phyloP scores from a whole-genome alignment of 2,329 filamentous ascomycete genomes.

The Microcera coccophila region DNA sequence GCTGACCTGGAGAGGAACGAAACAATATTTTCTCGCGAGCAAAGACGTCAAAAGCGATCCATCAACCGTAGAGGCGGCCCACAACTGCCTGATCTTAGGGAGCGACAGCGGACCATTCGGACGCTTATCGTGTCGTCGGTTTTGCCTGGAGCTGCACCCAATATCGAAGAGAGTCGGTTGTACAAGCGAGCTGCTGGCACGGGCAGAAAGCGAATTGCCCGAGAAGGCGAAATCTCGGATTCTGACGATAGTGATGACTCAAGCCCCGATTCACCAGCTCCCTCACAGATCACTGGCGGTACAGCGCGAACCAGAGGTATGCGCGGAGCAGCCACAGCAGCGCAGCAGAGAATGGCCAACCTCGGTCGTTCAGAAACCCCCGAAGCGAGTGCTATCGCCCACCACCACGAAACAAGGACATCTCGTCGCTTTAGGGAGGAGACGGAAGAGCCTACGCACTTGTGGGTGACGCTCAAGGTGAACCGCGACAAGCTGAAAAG shows the following conservation, averaged over 20 bases:
- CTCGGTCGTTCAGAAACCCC: conserved; percentile 84
- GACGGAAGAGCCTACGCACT: conserved; percentile 66
- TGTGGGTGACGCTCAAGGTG: conserved; percentile 74
- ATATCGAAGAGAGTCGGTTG: conserved; percentile 78
- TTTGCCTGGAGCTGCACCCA: conserved; percentile 77
- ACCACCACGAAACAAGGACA: conserved; percentile 69
- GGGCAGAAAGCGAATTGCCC: conserved; percentile 50
- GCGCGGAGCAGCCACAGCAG: conserved; percentile 81
- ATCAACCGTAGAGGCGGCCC: conserved; percentile 91
- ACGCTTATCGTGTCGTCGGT: conserved; percentile 90
- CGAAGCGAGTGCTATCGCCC: conserved; percentile 58
- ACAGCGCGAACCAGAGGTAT: conserved; percentile 84
- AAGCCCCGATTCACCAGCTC: conserved; percentile 76
- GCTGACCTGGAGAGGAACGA: conserved; percentile 86
- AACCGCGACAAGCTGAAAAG: conserved; percentile 67
- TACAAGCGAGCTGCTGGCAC: conserved; percentile 71
- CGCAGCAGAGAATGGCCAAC: conserved; percentile 82
- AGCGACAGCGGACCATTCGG: conserved; percentile 86
- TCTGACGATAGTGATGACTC: conserved; percentile 92
- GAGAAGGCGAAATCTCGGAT: conserved; percentile 73
- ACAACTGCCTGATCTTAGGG: conserved; percentile 90
- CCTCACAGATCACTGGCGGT: conserved; percentile 65
- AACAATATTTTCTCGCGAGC: conserved; percentile 87
- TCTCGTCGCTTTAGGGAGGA: conserved; percentile 69
- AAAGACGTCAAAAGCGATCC: conserved; percentile 89